A percentile compares a stretch with the other conserved stretches of the same genome.
phyloP scores from a whole-genome alignment of 2,329 filamentous ascomycete genomes.

The Alternaria triticimaculans region DNA sequence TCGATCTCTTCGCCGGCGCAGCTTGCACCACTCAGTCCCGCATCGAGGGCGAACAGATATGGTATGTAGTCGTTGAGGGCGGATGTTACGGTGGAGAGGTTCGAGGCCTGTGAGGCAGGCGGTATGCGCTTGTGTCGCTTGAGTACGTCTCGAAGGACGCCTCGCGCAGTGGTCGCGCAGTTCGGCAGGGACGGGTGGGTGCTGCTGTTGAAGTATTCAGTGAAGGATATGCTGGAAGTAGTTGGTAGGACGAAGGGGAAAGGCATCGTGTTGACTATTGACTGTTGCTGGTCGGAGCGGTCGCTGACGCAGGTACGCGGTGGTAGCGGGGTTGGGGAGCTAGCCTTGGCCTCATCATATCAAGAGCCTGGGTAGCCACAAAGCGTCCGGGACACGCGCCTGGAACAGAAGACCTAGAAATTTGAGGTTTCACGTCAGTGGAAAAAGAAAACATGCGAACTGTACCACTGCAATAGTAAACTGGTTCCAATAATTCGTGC shows the following conservation, averaged over 20 bases:
- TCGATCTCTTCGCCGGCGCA: slow-evolving; percentile 69
- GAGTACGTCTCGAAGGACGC: slow-evolving; percentile 79
- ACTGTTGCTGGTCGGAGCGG: slow-evolving; percentile 18
- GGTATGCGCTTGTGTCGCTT: slow-evolving; percentile 91
- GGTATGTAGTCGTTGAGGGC: slow-evolving; percentile 80
- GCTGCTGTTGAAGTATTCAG: slow-evolving; percentile 75
- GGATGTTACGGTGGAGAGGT: slow-evolving; percentile 73
- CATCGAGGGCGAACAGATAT: slow-evolving; percentile 79
- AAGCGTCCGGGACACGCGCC: background rate
- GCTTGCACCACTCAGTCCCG: slow-evolving; percentile 67
- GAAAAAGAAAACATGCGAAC: background rate
- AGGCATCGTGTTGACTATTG: slow-evolving; percentile 67
- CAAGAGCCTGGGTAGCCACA: background rate
- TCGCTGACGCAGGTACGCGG: slow-evolving; percentile 35
- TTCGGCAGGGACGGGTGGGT: slow-evolving; percentile 90
- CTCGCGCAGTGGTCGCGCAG: slow-evolving; percentile 80
- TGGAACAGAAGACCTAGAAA: background rate
- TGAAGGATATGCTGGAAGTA: slow-evolving; percentile 85
- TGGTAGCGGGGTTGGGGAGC: slow-evolving; percentile 29
- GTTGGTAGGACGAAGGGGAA: slow-evolving; percentile 89
- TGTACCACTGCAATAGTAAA: slow-evolving; percentile 13
- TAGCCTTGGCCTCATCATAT: slow-evolving; percentile 31
- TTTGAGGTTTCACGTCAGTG: slow-evolving; percentile 7
- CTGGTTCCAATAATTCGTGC: slow-evolving; percentile 6
- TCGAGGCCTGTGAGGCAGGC: slow-evolving; percentile 70